Percentiles rank a stretch among this genome's conserved stretches.
phyloP scores from a whole-genome alignment of 2,329 filamentous ascomycete genomes.

The Talaromyces sp. region DNA sequence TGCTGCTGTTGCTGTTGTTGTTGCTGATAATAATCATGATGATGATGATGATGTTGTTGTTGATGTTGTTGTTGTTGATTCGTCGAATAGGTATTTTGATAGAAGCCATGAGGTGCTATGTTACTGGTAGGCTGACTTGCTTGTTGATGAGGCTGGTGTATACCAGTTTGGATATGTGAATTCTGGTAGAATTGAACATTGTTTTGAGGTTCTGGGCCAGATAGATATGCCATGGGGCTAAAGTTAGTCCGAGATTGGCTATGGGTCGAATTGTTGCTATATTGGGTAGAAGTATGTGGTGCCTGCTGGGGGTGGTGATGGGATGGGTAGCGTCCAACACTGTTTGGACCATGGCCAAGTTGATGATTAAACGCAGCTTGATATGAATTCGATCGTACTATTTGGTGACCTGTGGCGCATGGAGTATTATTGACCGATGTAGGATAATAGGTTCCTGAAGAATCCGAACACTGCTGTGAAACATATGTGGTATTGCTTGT shows the following conservation, averaged over 20 bases:
- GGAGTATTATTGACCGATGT: neutral
- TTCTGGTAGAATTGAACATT: constrained; percentile 16
- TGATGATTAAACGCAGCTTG: constrained; percentile 8
- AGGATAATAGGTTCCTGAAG: neutral
- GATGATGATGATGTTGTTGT: no score
- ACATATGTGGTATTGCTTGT: neutral
- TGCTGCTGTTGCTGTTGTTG: no score
- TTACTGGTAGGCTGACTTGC: neutral
- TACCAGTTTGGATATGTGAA: constrained; percentile 7
- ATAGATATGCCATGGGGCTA: constrained; percentile 1
- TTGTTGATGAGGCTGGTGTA: constrained; percentile 8
- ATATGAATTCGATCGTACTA: constrained; percentile 15
- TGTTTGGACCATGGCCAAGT: neutral
- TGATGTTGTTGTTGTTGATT: neutral
- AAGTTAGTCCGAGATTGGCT: constrained; percentile 7
- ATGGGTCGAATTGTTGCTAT: constrained; percentile 15
- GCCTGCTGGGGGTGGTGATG: constrained; percentile 13
- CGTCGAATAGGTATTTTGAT: neutral
- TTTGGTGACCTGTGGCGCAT: neutral
- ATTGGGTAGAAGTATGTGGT: constrained; percentile 11
- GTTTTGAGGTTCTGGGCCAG: neutral
- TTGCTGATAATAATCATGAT: no score
- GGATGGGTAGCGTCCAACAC: constrained; percentile 3
- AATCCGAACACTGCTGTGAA: neutral
- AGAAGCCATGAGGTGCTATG: neutral